Conservation (phyloP, 495 filamentous ascomycete genomes). For the Aspergillus haitiensis region DNA sequence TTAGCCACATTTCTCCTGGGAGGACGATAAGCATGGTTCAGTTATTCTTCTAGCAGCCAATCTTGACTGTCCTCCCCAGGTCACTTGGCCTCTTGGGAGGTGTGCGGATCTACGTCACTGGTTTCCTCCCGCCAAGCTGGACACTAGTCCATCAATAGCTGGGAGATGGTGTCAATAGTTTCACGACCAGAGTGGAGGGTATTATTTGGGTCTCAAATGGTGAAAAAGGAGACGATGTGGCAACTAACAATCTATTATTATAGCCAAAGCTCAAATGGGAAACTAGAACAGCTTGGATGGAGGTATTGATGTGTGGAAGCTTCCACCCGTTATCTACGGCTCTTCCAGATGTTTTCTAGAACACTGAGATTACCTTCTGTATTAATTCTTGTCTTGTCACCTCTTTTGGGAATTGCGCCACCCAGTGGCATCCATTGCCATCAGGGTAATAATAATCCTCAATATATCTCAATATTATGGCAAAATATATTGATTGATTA, state of each 20-base stretch:
- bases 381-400: background rate
- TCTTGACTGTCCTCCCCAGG: background rate
- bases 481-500: no score
- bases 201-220: background rate
- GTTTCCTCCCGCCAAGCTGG: background rate
- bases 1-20: no score
- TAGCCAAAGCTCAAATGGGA: background rate
- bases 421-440: background rate
- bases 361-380: conserved; percentile 10
- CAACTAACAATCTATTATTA: conserved; percentile 3
- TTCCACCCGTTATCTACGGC: conserved; percentile 22
- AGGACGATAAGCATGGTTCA: background rate
- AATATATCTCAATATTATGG: background rate
- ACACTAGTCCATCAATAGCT: conserved; percentile 21
- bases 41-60: background rate
- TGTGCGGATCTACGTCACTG: conserved; percentile 22
- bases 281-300: conserved; percentile 4
- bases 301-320: conserved; percentile 22
- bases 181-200: background rate
- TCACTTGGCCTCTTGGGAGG: background rate
- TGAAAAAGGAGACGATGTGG: background rate
- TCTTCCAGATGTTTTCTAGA: conserved; percentile 39
- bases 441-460: background rate
- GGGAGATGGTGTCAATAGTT: conserved; percentile 22
- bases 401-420: conserved; percentile 8